Evolutionary conservation across 1,284 basidiomycete species (phyloP).

Genomic region (Irpex rosettiformis): DNA sequence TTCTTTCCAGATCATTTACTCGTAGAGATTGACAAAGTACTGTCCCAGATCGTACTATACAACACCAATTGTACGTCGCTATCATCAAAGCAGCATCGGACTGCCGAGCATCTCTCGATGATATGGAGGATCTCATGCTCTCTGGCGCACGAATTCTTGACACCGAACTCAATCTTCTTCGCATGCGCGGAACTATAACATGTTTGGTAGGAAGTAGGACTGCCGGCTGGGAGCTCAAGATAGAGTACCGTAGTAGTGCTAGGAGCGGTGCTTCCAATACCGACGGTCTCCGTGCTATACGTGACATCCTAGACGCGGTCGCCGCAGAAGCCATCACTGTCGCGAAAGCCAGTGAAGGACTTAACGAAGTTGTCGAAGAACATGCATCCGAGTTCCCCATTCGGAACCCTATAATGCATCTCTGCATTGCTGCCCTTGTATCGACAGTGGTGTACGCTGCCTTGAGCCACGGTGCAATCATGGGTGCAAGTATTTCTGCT

Average conservation of each 20-base stretch:
- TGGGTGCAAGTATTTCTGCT: neutral
- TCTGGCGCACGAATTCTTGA: neutral
- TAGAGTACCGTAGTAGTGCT: neutral
- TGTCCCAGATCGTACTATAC: neutral
- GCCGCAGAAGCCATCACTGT: neutral
- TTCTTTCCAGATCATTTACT: neutral
- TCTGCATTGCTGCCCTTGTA: neutral
- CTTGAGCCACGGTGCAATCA: neutral
- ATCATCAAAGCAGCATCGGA: neutral
- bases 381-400: neutral
- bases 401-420: neutral
- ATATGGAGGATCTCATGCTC: conserved; percentile 4
- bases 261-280: neutral
- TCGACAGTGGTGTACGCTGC: neutral
- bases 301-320: neutral
- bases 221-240: neutral
- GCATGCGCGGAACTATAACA: neutral
- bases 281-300: neutral
- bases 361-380: neutral
- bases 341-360: neutral
- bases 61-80: conserved; percentile 1
- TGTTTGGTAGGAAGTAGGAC: conserved; percentile 3
- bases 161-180: conserved; percentile 3
- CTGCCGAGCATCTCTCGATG: conserved; percentile 6
- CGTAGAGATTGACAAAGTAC: neutral